phyloP scores from a whole-genome alignment of 768 basidiomycete species.

The Phlebiopsis flavidoalba region DNA sequence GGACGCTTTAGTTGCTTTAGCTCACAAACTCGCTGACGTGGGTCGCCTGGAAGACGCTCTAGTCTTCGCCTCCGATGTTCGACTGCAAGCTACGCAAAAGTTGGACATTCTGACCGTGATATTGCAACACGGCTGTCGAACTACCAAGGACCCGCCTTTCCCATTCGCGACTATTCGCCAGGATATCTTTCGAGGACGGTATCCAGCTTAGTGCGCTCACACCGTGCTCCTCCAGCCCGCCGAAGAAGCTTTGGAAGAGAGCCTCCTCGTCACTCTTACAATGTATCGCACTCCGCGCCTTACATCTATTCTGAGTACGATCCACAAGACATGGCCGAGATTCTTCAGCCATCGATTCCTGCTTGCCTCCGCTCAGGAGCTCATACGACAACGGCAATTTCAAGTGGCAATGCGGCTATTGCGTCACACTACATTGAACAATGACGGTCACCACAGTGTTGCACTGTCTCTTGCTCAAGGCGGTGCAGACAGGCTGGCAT shows the following conservation, averaged over 20 bases:
- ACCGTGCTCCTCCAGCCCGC: not conserved
- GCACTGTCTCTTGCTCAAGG: not conserved
- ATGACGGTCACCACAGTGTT: not conserved
- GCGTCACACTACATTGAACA: not conserved
- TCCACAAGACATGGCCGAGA: not conserved
- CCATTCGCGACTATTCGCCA: not conserved
- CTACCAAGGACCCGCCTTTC: not conserved
- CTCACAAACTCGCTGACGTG: not conserved
- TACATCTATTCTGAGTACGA: not conserved
- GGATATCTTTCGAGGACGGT: not conserved
- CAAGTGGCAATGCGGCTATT: not conserved
- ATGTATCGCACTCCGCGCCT: not conserved
- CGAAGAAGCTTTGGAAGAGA: not conserved
- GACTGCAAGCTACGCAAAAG: not conserved
- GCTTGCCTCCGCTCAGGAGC: not conserved
- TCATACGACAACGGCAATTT: constrained; percentile 1
- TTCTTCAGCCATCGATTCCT: not conserved
- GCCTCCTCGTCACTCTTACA: not conserved
- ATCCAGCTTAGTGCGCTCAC: not conserved
- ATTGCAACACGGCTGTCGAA: not conserved
- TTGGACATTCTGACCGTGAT: not conserved
- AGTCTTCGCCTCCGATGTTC: not conserved
- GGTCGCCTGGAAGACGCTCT: not conserved
- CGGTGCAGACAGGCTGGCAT: not conserved
- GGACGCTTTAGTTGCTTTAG: not conserved